Base-by-base conservation (phyloP, 164 flowering plant genomes). In the Chimonanthus praecox region DNA sequence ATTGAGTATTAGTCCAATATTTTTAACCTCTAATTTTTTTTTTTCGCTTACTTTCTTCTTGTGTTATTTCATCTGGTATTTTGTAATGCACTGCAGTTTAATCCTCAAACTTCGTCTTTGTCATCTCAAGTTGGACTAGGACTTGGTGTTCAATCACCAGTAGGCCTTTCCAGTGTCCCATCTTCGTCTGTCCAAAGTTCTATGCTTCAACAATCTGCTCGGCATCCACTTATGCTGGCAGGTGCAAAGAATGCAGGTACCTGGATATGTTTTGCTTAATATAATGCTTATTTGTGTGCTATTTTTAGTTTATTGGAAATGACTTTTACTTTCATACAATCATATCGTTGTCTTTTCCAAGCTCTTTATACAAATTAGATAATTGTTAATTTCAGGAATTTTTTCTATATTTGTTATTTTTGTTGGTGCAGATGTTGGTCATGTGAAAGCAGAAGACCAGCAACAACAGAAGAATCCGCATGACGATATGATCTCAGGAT, bases 51-150 rank as follows among this genome's bases (percentile, higher is more conserved):
- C 33, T 33, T 33, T 33, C 1, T 33, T 33, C 33, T 33, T 33
- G 16, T 54, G 60, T 54, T 54, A 3, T 0, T n/a, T n/a, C 16
- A 9, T 11, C 60, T n/a, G 11, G 60, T n/a, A 54, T 54, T 54
- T 68, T 47, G 6, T 68, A 49, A 47, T 68, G 2, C 43, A 6
- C 16, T 83, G 78, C 91, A 89, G 97, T 90, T 93, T 69, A 90
- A 85, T 84, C 81, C 96, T 78, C 97, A 85, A 81, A 88, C 85
- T 78, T 81, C 93, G 67, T 73, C 92, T 61, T 75, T 83, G 49
- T 74, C 92, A 44, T 68, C 89, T 80, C 97, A 88, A 85, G 85
- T 81, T 84, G 90, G 95, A 77, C 70, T 88, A 60, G 97, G 95
- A 71, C 80, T 85, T 79, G 97, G 95, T 68, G 83, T 84, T 64